These are phyloP conservation scores for Erodium texanum DNA, from an alignment of 441 rosid species.

Conservation along the genomic window DNA sequence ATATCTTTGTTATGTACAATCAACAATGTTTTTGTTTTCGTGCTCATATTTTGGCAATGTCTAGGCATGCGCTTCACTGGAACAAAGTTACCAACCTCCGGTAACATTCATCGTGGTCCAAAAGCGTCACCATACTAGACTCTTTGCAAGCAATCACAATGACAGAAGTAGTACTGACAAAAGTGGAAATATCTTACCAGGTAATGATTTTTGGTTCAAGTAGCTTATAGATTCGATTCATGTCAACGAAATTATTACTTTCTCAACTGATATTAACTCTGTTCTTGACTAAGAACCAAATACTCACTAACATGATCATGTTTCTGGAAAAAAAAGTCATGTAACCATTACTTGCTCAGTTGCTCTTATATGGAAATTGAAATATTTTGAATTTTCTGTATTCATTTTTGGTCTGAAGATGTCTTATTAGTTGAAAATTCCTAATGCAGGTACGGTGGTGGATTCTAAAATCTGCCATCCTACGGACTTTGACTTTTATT, in stretches of 20 bases:
- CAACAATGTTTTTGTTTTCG: neutral
- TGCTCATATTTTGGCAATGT: conserved; percentile 9
- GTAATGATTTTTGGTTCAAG: neutral
- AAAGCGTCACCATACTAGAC: conserved; percentile 73
- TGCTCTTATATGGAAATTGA: neutral
- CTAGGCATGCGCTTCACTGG: conserved; percentile 63
- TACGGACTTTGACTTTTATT: conserved; percentile 87
- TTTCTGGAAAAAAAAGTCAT: neutral
- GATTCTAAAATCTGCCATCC: conserved; percentile 96
- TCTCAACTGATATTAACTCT: neutral
- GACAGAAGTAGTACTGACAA: conserved; percentile 25
- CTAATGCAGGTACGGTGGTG: conserved; percentile 71
- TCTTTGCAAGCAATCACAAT: conserved; percentile 38
- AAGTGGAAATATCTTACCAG: conserved; percentile 46
- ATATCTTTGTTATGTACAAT: neutral
- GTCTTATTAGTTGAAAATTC: conserved; percentile 1
- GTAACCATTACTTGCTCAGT: neutral
- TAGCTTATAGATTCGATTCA: neutral
- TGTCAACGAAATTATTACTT: neutral
- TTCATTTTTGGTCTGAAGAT: neutral
- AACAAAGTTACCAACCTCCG: conserved; percentile 49
- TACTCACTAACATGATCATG: neutral
- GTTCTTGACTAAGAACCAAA: too few relatives aligned
- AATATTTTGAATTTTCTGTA: neutral
- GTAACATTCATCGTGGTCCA: conserved; percentile 78